Evolutionary conservation across 176 grass and related monocot species (phyloP), one percentile per base, ranked within the genome.

Genomic region (Areca catechu): DNA sequence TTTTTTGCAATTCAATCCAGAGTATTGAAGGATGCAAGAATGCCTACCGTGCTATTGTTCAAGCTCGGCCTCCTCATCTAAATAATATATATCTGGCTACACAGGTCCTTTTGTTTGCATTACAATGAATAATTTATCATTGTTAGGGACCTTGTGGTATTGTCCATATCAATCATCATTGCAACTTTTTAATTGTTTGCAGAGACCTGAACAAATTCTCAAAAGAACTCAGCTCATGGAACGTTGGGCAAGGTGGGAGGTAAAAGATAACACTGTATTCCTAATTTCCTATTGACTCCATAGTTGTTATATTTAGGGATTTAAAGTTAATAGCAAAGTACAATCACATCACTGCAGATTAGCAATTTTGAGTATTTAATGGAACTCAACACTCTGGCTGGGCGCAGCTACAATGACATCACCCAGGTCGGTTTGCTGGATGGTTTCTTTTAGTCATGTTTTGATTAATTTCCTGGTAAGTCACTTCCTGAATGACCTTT

Each of bases 201-300:
- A 97, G 93, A 91, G 87, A 83, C 87, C 93, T 16, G 93, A 92
- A 65, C 93, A 97, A 82, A 97, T 97, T 69, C 75, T 97, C 77
- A 92, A 85, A 85, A 88, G 93, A 82, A 97, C 87, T 80, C 87
- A 97, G 55, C 77, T 97, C 54, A 97, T 80, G 81, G 87, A 97
- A 55, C 83, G 93, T 34, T 97, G 87, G 93, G 81, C 87, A 54
- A 84, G 80, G 62, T 97, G 93, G 93, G 93, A 97, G 93, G 93
- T 97, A 90, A 68, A 79, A 21, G 14, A 22, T 4, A 43, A 14
- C 1, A 3, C 9, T 12, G 10, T 43, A 7, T 60, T 60, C 0
- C 2, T 19, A 12, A 29, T 14, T 60, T 60, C 0, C 2, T 19
- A 12, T 58, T 14, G 56, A 29, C 37, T 59, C 7, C 23, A n/a